Evolutionary conservation across 2,329 filamentous ascomycete genomes (phyloP).

Genomic region (Phialophora macrospora): DNA sequence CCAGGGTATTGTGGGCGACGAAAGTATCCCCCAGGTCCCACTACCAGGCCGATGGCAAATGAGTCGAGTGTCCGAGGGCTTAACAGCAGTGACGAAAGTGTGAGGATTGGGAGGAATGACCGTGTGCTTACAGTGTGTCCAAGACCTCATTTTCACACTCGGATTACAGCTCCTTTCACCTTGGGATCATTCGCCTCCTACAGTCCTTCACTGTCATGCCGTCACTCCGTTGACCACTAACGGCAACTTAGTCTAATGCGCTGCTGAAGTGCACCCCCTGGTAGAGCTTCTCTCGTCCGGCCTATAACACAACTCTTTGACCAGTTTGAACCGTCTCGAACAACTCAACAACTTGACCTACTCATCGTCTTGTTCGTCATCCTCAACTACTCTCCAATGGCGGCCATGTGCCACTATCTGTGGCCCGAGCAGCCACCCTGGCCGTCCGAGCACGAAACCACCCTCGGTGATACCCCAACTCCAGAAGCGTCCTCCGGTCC

Average conservation of each 20-base stretch:
- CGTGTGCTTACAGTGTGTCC: neutral
- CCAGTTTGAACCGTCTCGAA: neutral
- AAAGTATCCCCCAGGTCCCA: neutral
- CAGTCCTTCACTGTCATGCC: neutral
- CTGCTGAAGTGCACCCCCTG: neutral
- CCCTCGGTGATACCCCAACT: neutral
- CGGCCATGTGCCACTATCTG: neutral
- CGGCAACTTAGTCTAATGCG: neutral
- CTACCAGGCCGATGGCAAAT: neutral
- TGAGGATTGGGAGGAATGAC: neutral
- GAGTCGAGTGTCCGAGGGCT: neutral
- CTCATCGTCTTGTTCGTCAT: neutral
- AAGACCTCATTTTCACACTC: neutral
- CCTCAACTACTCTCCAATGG: neutral
- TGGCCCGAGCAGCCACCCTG: neutral
- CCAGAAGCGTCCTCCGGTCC: neutral
- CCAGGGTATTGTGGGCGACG: neutral
- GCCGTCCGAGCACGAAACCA: neutral
- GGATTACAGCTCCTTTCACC: neutral
- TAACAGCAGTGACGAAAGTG: neutral
- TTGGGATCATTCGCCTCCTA: neutral
- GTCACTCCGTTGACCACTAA: neutral
- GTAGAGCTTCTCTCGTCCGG: neutral
- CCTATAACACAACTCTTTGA: neutral
- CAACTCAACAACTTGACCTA: neutral